Evolutionary conservation across 768 basidiomycete genomes (phyloP).

Genomic region (Coprinopsis strossmayeri): DNA sequence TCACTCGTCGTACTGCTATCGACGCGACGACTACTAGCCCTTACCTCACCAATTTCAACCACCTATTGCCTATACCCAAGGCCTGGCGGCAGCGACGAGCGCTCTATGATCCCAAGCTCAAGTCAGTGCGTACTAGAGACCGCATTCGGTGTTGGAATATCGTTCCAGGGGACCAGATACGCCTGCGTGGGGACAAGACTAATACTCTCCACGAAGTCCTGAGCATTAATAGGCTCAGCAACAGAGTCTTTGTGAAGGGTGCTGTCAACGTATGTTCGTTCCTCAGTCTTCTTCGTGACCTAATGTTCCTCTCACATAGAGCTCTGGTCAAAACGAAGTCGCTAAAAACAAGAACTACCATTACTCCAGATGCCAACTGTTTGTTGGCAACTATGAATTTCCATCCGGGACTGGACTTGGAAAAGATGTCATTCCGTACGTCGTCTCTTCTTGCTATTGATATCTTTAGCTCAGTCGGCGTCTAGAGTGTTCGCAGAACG

Average conservation of each 20-base stretch:
- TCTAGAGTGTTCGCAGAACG: conserved; percentile 74
- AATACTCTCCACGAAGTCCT: conserved; percentile 62
- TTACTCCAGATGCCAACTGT: conserved; percentile 79
- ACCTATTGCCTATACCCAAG: conserved; percentile 57
- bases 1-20: conserved; percentile 31
- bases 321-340: conserved; percentile 22
- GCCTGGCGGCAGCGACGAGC: conserved; percentile 39
- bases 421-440: conserved; percentile 43
- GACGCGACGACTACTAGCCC: conserved; percentile 44
- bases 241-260: conserved; percentile 53
- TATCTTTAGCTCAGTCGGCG: conserved; percentile 4
- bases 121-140: conserved; percentile 55
- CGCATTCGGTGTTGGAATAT: conserved; percentile 86
- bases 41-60: conserved; percentile 63
- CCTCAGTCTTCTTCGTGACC: not conserved
- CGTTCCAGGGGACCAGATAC: conserved; percentile 76
- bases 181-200: conserved; percentile 57
- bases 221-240: conserved; percentile 67
- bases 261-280: conserved; percentile 26
- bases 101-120: conserved; percentile 39
- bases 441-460: conserved; percentile 8
- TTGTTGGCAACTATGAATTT: conserved; percentile 60
- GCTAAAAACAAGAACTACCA: conserved; percentile 47
- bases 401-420: conserved; percentile 32
- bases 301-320: conserved; percentile 5